Conservation (phyloP, 495 filamentous ascomycete species). For the Staphylotrichum longicolle region DNA sequence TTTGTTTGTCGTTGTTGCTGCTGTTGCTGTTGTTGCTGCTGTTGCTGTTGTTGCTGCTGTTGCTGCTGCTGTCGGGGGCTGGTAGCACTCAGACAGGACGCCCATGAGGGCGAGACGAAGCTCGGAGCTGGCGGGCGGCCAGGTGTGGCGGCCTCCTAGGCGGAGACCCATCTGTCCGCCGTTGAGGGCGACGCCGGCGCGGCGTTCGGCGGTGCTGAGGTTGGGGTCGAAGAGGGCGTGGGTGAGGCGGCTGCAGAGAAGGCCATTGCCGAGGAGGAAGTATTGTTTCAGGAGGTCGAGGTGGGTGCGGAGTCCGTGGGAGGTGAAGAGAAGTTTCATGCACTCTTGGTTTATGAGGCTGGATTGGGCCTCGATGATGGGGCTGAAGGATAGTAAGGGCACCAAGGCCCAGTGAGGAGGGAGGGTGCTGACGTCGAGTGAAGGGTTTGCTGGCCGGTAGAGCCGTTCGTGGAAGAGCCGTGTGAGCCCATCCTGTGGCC, state of each 20-base stretch:
- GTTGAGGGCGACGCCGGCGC: slow-evolving; percentile 61
- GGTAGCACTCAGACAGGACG: slow-evolving; percentile 73
- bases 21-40: not conserved
- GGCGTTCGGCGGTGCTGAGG: slow-evolving; percentile 74
- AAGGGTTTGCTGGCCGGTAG: slow-evolving; percentile 18
- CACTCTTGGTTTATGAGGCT: slow-evolving; percentile 71
- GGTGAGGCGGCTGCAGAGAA: slow-evolving; percentile 74
- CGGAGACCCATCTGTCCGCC: slow-evolving; percentile 77
- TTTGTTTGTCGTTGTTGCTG: slow-evolving; percentile 42
- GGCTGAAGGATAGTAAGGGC: slow-evolving; percentile 71
- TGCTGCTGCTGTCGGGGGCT: slow-evolving; percentile 19
- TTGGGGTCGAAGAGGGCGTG: slow-evolving; percentile 84
- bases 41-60: slow-evolving; percentile 13
- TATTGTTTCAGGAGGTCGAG: slow-evolving; percentile 73
- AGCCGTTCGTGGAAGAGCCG: slow-evolving; percentile 33
- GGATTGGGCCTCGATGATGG: slow-evolving; percentile 70
- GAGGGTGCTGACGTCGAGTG: slow-evolving; percentile 37
- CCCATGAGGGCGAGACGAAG: slow-evolving; percentile 85
- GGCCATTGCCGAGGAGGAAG: slow-evolving; percentile 79
- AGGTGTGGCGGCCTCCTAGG: slow-evolving; percentile 70
- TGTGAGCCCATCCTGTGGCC: slow-evolving; percentile 34
- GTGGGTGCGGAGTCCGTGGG: slow-evolving; percentile 72
- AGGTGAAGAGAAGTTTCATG: slow-evolving; percentile 74
- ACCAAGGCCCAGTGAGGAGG: slow-evolving; percentile 69
- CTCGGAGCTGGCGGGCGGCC: slow-evolving; percentile 93